Percentiles rank a stretch among this genome's conserved stretches.
phyloP scores from a whole-genome alignment of 306 rosid genomes.

The Begonia fuchsioides region DNA sequence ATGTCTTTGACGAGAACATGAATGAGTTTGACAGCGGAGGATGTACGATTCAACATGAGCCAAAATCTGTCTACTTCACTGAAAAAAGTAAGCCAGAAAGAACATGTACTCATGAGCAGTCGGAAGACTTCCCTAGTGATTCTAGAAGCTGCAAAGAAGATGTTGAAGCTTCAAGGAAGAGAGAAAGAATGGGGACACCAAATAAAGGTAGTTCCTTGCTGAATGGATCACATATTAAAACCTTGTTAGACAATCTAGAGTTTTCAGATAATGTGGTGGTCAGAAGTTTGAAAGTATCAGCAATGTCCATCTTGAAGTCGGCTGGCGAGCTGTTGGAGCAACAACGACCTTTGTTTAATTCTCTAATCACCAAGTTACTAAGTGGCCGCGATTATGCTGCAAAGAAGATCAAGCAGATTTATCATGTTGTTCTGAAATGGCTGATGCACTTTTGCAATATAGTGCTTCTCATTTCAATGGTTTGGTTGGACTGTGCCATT shows the following conservation, averaged over 20 bases:
- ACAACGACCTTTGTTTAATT: constrained; percentile 36
- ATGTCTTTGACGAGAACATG: constrained; percentile 18
- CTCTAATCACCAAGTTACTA: constrained; percentile 18
- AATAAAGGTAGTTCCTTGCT: constrained; percentile 26
- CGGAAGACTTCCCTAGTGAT: constrained; percentile 22
- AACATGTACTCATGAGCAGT: constrained; percentile 18
- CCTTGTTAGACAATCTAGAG: constrained; percentile 27
- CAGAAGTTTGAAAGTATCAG: constrained; percentile 33
- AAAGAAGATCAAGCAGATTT: constrained; percentile 42
- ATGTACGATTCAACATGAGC: constrained; percentile 18
- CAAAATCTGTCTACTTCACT: constrained; percentile 15
- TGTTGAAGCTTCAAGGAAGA: constrained; percentile 23
- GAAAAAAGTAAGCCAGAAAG: constrained; percentile 45
- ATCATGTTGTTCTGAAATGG: constrained; percentile 59
- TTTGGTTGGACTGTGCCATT: constrained; percentile 71
- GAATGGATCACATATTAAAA: constrained; percentile 32
- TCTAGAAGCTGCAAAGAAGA: constrained; percentile 20
- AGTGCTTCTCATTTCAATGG: constrained; percentile 52
- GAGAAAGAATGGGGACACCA: constrained; percentile 23
- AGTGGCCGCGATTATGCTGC: constrained; percentile 22
- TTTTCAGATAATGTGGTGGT: constrained; percentile 32
- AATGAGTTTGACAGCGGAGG: constrained; percentile 23
- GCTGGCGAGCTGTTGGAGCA: constrained; percentile 39
- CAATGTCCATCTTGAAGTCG: constrained; percentile 31
- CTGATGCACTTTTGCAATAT: constrained; percentile 51